Evolutionary conservation across 2,329 filamentous ascomycete species (phyloP), one percentile per base, ranked within the genome.

Genomic region (Fusarium pseudonygamai): DNA sequence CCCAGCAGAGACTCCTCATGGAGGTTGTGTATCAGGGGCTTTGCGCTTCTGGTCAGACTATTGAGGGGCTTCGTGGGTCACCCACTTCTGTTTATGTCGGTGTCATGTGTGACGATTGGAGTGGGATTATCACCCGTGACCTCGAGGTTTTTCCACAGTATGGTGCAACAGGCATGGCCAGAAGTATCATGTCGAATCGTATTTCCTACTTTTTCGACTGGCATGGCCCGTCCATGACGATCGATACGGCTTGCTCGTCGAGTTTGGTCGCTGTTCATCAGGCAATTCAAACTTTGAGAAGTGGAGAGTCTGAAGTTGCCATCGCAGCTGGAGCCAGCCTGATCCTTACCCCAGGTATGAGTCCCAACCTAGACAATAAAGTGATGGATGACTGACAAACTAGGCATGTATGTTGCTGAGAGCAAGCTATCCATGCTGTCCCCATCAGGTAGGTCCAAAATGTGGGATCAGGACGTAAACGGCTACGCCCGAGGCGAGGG

Each of bases 121-220:
- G 14, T 3, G 64, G 60, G 0, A 42, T 40, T 1, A 2, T 65
- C 1, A 37, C 53, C 1, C 53, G 61, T 10, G 68, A 71, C 3
- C 6, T 56, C 8, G 52, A 61, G 1, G 40, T 16, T 4, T 28
- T 63, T 7, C 67, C 64, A 0, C 46, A 37, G 11, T 68, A 58
- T 15, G 46, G 47, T 9, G 64, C 60, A 0, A 64, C 64, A 0
- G 71, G 71, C 0, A 67, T 49, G 26, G 45, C 45, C 1, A 20
- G 49, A 6, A 70, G 22, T 30, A 72, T 81, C 1, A 39, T 69
- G 12, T 60, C 66, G 5, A 66, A 66, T 26, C 61, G 66, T 2
- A 42, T 69, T 12, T 66, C 61, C 0, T 69, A 65, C 39, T 65
- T 69, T 11, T 69, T 66, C 3, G 49, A 66, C 45, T 59, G 62